phyloP scores from a whole-genome alignment of 2,329 filamentous ascomycete genomes.

The Metarhizium brunneum region DNA sequence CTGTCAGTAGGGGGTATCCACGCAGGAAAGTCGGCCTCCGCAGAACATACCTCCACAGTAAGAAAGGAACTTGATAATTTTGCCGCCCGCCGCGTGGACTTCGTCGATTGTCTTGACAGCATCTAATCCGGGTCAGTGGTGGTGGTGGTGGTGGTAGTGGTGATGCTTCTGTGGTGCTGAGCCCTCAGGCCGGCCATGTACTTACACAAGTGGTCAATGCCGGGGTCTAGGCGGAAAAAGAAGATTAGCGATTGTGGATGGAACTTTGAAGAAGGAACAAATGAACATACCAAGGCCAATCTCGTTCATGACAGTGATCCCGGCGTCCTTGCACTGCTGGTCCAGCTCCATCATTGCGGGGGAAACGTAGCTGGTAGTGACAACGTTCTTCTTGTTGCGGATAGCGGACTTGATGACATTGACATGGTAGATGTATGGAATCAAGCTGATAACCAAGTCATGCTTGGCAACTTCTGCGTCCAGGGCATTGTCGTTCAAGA shows the following conservation, averaged over 20 bases:
- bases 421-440: slow-evolving; percentile 86
- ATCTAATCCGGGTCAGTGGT: slow-evolving; percentile 36
- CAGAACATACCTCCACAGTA: slow-evolving; percentile 55
- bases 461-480: slow-evolving; percentile 73
- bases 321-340: slow-evolving; percentile 72
- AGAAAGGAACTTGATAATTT: slow-evolving; percentile 70
- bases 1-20: neutral
- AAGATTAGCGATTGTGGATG: neutral
- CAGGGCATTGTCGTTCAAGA: slow-evolving; percentile 64
- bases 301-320: slow-evolving; percentile 97
- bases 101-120: slow-evolving; percentile 81
- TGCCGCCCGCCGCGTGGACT: slow-evolving; percentile 81
- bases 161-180: neutral
- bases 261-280: neutral
- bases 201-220: slow-evolving; percentile 56
- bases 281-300: slow-evolving; percentile 51
- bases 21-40: neutral
- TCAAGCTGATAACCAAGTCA: slow-evolving; percentile 72
- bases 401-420: slow-evolving; percentile 90
- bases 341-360: slow-evolving; percentile 89
- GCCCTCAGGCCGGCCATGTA: neutral
- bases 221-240: slow-evolving; percentile 46
- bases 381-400: slow-evolving; percentile 87
- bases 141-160: neutral
- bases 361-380: slow-evolving; percentile 89